Evolutionary conservation across 805 yeast genomes (phyloP).

Genomic region (Candida maesae): DNA sequence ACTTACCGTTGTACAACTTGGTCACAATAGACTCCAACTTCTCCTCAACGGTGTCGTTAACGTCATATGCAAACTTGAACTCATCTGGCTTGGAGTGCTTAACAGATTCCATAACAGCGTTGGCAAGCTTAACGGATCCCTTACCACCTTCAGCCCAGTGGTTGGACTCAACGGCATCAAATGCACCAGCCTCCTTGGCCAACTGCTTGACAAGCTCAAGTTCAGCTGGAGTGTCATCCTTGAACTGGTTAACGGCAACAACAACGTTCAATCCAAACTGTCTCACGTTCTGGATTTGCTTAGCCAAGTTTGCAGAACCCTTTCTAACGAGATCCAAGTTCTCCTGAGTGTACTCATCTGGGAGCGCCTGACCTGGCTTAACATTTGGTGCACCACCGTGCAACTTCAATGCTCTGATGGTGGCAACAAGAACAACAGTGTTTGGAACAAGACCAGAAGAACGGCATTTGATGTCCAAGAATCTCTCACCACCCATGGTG

Average conservation of each 20-base stretch:
- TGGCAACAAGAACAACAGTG: conserved; percentile 76
- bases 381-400: conserved; percentile 91
- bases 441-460: conserved; percentile 78
- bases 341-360: conserved; percentile 68
- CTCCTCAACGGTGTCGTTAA: conserved; percentile 61
- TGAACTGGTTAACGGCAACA: conserved; percentile 78
- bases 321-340: conserved; percentile 62
- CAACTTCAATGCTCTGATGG: conserved; percentile 77
- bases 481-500: conserved; percentile 91
- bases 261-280: conserved; percentile 74
- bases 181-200: conserved; percentile 74
- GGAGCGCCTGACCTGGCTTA: conserved; percentile 78
- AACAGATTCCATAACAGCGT: conserved; percentile 63
- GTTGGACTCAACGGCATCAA: conserved; percentile 73
- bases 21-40: conserved; percentile 65
- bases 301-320: conserved; percentile 73
- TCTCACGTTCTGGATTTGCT: conserved; percentile 71
- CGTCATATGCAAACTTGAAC: conserved; percentile 56
- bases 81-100: conserved; percentile 39
- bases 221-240: conserved; percentile 67
- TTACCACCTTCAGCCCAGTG: conserved; percentile 87
- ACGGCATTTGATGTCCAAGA: conserved; percentile 77
- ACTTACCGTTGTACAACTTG: conserved; percentile 75
- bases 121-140: conserved; percentile 73
- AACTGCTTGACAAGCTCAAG: conserved; percentile 63